Percentiles rank a stretch among this genome's conserved stretches.
These are phyloP conservation scores for Aspergillus sp. DNA, from an alignment of 2,329 filamentous ascomycete species.

Conservation along the genomic window DNA sequence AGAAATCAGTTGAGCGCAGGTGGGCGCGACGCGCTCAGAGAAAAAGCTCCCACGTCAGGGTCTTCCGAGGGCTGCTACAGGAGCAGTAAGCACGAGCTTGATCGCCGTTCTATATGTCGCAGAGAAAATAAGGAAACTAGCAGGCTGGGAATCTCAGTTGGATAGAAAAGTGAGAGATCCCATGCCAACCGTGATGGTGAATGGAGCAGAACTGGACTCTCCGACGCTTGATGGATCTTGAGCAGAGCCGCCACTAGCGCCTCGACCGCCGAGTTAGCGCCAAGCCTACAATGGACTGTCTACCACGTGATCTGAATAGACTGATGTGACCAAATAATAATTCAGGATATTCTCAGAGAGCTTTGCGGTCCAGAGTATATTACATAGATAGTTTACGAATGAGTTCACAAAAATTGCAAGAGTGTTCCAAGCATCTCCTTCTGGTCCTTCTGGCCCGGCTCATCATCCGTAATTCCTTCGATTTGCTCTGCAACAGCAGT, in stretches of 20 bases:
- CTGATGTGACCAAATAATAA: no score
- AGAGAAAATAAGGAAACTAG: conserved; percentile 5
- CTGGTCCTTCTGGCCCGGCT: conserved; percentile 49
- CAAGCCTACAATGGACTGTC: conserved; percentile 8
- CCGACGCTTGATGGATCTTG: conserved; percentile 25
- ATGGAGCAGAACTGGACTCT: conserved; percentile 16
- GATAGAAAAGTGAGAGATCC: conserved; percentile 20
- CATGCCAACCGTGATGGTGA: conserved; percentile 19
- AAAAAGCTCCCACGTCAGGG: conserved; percentile 11
- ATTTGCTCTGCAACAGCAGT: conserved; percentile 51
- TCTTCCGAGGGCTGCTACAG: not conserved
- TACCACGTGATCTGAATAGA: conserved; percentile 17
- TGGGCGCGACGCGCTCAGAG: conserved; percentile 20
- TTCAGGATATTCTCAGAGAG: no score
- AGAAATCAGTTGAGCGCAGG: conserved; percentile 13
- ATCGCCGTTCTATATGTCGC: not conserved
- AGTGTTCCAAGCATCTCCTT: conserved; percentile 65
- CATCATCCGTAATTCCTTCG: conserved; percentile 52
- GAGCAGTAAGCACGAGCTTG: not conserved
- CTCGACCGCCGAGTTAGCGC: conserved; percentile 16
- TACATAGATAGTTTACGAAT: not conserved
- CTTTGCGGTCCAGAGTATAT: no score
- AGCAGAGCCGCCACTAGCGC: conserved; percentile 27
- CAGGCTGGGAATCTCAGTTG: conserved; percentile 20
- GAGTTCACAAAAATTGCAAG: conserved; percentile 32